phyloP scores from a whole-genome alignment of 768 basidiomycete genomes.

The Tephrocybe sp. region DNA sequence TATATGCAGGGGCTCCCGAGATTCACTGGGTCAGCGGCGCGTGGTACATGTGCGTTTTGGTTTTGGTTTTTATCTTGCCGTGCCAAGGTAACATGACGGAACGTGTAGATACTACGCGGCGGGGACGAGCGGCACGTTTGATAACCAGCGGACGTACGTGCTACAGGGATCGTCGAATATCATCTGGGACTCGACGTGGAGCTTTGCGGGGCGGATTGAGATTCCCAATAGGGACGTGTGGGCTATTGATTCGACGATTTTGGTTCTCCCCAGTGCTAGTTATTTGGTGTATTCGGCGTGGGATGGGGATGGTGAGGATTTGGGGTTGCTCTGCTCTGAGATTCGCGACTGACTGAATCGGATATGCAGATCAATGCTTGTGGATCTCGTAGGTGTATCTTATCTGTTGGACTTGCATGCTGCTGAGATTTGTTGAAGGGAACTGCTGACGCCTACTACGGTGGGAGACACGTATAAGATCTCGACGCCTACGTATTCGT shows the following conservation, averaged over 20 bases:
- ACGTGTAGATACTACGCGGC: conserved; percentile 27
- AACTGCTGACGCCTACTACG: conserved; percentile 28
- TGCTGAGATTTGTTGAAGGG: too few species aligned
- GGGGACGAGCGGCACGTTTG: conserved; percentile 27
- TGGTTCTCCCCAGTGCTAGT: conserved; percentile 19
- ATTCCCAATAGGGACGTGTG: conserved; percentile 32
- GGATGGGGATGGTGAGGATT: conserved; percentile 26
- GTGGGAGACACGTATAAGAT: conserved; percentile 30
- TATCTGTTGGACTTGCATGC: too few species aligned
- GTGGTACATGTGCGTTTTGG: conserved; percentile 28
- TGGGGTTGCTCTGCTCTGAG: too few species aligned
- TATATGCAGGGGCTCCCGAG: conserved; percentile 31
- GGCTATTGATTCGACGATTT: conserved; percentile 31
- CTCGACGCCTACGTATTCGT: conserved; percentile 27
- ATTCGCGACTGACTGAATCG: too few species aligned
- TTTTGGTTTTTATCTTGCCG: not conserved
- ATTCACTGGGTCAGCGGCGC: conserved; percentile 28
- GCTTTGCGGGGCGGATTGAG: conserved; percentile 27
- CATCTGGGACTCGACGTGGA: conserved; percentile 32
- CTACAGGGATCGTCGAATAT: conserved; percentile 27
- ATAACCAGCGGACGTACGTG: conserved; percentile 30
- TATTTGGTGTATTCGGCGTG: conserved; percentile 32
- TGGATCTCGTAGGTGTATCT: conserved; percentile 24
- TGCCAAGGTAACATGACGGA: too few species aligned
- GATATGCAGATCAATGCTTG: conserved; percentile 32